A percentile compares a stretch with the other conserved stretches of the same genome.
Conservation (phyloP, 148 eudicot species). For the Amaranthus cruentus region DNA sequence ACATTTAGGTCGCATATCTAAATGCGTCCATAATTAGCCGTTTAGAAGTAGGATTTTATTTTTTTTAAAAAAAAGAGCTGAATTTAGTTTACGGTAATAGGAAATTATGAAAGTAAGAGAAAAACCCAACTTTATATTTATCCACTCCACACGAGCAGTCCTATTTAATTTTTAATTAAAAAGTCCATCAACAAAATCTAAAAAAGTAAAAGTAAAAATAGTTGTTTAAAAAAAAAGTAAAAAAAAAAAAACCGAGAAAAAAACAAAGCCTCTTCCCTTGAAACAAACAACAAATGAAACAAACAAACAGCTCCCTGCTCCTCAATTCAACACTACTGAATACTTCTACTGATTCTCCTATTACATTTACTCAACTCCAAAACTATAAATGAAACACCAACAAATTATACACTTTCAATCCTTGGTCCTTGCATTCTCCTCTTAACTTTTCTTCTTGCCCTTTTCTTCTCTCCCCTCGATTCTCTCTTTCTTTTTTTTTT, state of each 20-base stretch:
- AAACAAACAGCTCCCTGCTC: constrained; percentile 23
- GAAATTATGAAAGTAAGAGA: neutral
- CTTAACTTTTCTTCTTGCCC: constrained; percentile 21
- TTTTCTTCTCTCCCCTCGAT: constrained; percentile 21
- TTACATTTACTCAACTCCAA: too few relatives aligned
- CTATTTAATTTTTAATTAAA: too few relatives aligned
- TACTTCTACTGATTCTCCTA: too few relatives aligned
- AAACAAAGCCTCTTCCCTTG: neutral
- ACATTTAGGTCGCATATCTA: too few relatives aligned
- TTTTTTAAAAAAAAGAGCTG: too few relatives aligned
- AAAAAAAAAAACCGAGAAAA: neutral
- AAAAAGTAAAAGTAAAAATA: too few relatives aligned
- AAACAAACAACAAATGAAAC: constrained; percentile 25
- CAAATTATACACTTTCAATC: too few relatives aligned
- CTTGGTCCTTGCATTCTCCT: constrained; percentile 14
- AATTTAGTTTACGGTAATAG: neutral
- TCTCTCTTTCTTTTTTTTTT: neutral
- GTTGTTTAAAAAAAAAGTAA: neutral
- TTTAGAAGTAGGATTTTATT: too few relatives aligned
- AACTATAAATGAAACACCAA: too few relatives aligned
- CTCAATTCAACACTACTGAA: too few relatives aligned
- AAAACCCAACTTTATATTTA: neutral
- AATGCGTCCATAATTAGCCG: too few relatives aligned
- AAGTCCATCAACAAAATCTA: too few relatives aligned
- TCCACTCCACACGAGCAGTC: neutral